Conservation (phyloP, 495 filamentous ascomycete genomes). For the Apiosordaria backusii region DNA sequence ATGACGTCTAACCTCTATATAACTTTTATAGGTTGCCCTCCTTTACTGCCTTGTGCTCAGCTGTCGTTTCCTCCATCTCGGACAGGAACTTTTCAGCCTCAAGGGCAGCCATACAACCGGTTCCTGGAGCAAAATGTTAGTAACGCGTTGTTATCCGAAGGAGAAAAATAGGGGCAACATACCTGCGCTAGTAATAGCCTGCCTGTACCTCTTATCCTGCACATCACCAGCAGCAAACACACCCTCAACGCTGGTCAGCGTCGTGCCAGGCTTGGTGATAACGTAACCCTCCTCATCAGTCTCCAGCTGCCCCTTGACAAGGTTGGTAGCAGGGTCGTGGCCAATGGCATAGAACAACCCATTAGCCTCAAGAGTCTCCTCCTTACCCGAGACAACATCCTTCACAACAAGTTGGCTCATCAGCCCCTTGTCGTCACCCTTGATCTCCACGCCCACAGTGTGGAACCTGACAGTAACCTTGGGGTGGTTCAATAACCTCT, state of each 20-base stretch:
- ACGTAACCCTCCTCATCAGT: constrained; percentile 86
- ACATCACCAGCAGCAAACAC: constrained; percentile 98
- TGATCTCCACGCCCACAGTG: constrained; percentile 72
- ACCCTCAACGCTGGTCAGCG: constrained; percentile 81
- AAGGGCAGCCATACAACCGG: constrained; percentile 90
- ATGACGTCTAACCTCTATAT: constrained; percentile 12
- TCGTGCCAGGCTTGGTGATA: constrained; percentile 81
- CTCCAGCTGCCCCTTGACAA: constrained; percentile 84
- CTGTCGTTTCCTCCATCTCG: constrained; percentile 59
- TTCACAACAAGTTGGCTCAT: constrained; percentile 83
- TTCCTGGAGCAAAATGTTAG: constrained; percentile 59
- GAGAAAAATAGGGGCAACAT: constrained; percentile 37
- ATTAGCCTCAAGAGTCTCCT: constrained; percentile 79
- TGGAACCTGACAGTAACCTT: constrained; percentile 90
- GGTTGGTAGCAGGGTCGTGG: constrained; percentile 84
- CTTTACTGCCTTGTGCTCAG: constrained; percentile 24
- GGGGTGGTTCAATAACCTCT: constrained; percentile 71
- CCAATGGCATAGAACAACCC: constrained; percentile 97
- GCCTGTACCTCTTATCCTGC: constrained; percentile 96
- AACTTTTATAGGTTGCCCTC: constrained; percentile 31
- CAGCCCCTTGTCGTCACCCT: constrained; percentile 77
- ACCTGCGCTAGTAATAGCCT: constrained; percentile 97
- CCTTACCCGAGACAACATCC: constrained; percentile 70
- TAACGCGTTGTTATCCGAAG: not conserved
- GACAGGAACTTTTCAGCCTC: constrained; percentile 90